Evolutionary conservation across 495 filamentous ascomycete species (phyloP), one percentile per base, ranked within the genome.

Genomic region (Gamarada debralockiae): DNA sequence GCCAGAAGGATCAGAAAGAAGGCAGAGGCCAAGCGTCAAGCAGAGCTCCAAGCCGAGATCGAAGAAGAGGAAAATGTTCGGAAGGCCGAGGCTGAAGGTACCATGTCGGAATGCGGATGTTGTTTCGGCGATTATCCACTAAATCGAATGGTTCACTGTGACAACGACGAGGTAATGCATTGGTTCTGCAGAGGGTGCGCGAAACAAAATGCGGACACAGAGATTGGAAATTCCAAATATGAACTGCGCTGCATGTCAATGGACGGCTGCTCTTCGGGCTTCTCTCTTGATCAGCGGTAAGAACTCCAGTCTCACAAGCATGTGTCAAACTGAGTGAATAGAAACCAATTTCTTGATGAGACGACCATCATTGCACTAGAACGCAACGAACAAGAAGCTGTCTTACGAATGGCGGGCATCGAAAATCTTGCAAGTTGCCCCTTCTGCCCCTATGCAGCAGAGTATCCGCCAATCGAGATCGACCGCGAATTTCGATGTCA

Each of bases 401-500:
- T 77, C 24, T 72, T 96, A 20, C 74, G 79, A 23, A 63, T 77
- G 58, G 85, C 87, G 2, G 76, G 77, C 12, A 76, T 89, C 41
- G 78, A 86, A 24, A 78, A 79, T 37, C 78, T 90, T 36, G 83
- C 74, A 49, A 76, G 68, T 6, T 96, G 90, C 56, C 90, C 90
- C 1, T 92, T 92, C 65, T 96, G 90, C 66, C 81, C 85, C 22
- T 95, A 80, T 68, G 88, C 86, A 34, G 87, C 81, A 10, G 83
- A 89, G 22, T 85, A 78, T 55, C 73, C 71, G 14, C 84, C 90
- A 0, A 65, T 82, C 9, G 81, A 86, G n/a, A 70, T 77, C 10
- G 79, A 93, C 67, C 82, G 75, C 49, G 86, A 92, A 59, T 95
- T 96, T 49, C 70, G 74, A 4, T 96, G 90, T 64, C 65, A 75